Evolutionary conservation across 2,329 filamentous ascomycete species (phyloP), one percentile per base, ranked within the genome.

Genomic region (Dryadomyces quercus-mongolicae): DNA sequence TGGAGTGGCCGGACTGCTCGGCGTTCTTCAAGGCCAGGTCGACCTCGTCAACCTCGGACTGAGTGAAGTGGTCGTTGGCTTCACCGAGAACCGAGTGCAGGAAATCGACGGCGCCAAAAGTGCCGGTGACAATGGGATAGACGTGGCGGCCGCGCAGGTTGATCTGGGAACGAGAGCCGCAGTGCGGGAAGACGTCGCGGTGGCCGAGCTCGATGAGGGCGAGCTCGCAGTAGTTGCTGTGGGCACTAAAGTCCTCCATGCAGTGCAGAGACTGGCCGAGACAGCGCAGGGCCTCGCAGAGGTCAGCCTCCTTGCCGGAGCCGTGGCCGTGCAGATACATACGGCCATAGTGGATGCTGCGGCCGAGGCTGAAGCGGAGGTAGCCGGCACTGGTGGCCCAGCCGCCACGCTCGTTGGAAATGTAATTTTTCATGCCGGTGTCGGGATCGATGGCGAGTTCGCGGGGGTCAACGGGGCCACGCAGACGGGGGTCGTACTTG

Each of bases 341-440:
- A 40, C 88, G 78, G 15, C 87, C 88, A 61, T 80, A 90, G 68
- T 92, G 87, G 58, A 92, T 86, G 65, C 84, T 81, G 56, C 86
- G 80, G 15, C 76, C 76, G 58, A 93, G 75, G 62, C 86, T 90
- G 69, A 81, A 88, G 61, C 84, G 82, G 56, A 95, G 76, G 63
- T 92, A 96, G 43, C 87, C 91, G 8, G 87, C 74, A 59, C 90
- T 95, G 20, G 93, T 98, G 1, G 91, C 88, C 87, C 91, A 96
- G 44, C 81, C 78, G 5, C 90, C 88, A 15, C 71, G 74, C 67
- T 97, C 92, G 63, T 96, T 97, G 57, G 92, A 84, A 61, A 98
- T 97, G 68, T 98, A 98, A 67, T 97, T 97, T 70, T 97, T 98
- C 92, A 98, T 95, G n/a, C 91, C 91, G 1, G 88, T 93, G 6